A percentile compares a stretch with the other conserved stretches of the same genome.
These are phyloP conservation scores for Penicillium ochrochloron DNA, from an alignment of 495 filamentous ascomycete genomes.

Conservation along the genomic window DNA sequence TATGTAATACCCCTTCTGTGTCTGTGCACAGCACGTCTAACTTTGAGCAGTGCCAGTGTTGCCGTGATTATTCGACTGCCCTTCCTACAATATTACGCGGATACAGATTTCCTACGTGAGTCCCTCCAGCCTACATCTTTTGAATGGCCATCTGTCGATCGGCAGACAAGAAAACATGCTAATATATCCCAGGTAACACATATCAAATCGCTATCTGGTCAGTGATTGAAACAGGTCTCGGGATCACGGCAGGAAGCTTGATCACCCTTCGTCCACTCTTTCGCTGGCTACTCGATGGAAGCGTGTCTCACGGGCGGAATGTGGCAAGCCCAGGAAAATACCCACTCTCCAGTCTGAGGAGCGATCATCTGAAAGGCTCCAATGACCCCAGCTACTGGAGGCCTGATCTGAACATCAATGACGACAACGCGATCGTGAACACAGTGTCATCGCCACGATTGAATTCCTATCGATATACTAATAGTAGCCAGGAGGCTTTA, in stretches of 20 bases:
- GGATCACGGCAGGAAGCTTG: constrained; percentile 44
- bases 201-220: constrained; percentile 40
- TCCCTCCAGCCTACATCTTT: background rate
- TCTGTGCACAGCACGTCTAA: background rate
- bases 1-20: background rate
- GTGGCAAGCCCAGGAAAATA: background rate
- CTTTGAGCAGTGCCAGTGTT: constrained; percentile 26
- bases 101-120: constrained; percentile 38
- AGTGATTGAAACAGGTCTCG: constrained; percentile 38
- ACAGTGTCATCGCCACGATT: constrained; percentile 7
- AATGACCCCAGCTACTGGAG: constrained; percentile 18
- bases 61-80: constrained; percentile 39
- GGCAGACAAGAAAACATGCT: background rate
- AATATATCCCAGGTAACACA: constrained; percentile 26
- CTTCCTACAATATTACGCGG: constrained; percentile 26
- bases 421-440: constrained; percentile 4
- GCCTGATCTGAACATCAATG: constrained; percentile 15
- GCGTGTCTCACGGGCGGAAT: background rate
- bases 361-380: background rate
- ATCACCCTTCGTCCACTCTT: constrained; percentile 44
- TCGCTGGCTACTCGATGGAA: constrained; percentile 25
- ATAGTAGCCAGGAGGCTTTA: constrained; percentile 19
- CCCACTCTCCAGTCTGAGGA: constrained; percentile 12
- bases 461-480: constrained; percentile 1
- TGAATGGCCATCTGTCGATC: background rate